A percentile compares a stretch with the other conserved stretches of the same genome.
Conservation (phyloP, 108 stramenopile genomes). For the Poteriospumella lacustris region DNA sequence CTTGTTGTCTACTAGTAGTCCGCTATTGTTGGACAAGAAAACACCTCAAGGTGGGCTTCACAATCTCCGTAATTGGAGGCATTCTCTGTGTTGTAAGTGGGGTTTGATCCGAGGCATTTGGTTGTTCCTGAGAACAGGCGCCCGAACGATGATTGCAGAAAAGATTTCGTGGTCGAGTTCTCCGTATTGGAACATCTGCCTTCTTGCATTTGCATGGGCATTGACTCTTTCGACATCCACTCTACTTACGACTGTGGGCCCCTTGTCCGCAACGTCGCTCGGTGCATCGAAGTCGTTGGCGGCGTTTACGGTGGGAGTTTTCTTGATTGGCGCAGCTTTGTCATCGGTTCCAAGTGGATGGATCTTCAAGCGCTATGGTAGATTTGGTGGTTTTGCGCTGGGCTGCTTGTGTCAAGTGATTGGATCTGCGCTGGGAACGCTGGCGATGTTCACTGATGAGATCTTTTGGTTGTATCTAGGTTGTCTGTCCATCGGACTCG, state of each 20-base stretch:
- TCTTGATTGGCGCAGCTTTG: slow-evolving; percentile 27
- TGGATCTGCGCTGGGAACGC: background rate
- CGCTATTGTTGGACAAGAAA: too few relatives aligned
- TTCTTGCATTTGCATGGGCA: slow-evolving; percentile 9
- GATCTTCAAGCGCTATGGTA: background rate
- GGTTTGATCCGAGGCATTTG: too few relatives aligned
- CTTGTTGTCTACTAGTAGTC: too few relatives aligned
- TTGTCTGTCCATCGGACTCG: slow-evolving; percentile 22
- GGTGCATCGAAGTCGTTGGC: background rate
- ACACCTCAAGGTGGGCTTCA: too few relatives aligned
- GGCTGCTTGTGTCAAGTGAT: slow-evolving; percentile 6
- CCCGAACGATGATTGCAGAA: too few relatives aligned
- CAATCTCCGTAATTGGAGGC: too few relatives aligned
- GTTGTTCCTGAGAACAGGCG: too few relatives aligned
- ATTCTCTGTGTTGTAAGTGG: too few relatives aligned
- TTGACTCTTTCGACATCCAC: slow-evolving; percentile 25
- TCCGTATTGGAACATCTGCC: slow-evolving; percentile 12
- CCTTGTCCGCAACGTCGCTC: background rate
- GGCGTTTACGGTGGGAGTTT: slow-evolving; percentile 23
- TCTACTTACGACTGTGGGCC: slow-evolving; percentile 15
- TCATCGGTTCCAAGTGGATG: background rate
- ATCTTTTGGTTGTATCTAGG: background rate
- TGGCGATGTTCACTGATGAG: background rate
- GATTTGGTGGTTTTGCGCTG: background rate
- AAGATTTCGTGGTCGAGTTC: background rate